A percentile compares a stretch with the other conserved stretches of the same genome.
Conservation (phyloP, 495 filamentous ascomycete genomes). For the Symbiotaphrina buchneri region DNA sequence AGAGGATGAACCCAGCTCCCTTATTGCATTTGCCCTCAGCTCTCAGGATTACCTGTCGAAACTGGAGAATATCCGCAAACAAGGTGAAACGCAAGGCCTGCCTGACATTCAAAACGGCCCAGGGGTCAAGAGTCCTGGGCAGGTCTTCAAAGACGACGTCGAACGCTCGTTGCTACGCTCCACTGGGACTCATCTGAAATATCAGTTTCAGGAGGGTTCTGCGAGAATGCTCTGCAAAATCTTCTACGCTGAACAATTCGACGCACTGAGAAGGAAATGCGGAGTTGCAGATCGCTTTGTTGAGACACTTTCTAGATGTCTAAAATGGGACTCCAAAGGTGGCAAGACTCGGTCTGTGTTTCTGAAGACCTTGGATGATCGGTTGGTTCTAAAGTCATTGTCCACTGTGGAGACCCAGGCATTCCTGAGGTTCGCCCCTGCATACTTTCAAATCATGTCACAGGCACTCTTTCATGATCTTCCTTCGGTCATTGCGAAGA, state of each 20-base stretch:
- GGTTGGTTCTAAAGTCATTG: slow-evolving; percentile 78
- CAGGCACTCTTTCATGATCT: slow-evolving; percentile 91
- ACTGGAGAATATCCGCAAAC: slow-evolving; percentile 44
- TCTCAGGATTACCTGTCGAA: slow-evolving; percentile 70
- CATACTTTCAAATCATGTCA: slow-evolving; percentile 94
- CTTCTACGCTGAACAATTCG: slow-evolving; percentile 94
- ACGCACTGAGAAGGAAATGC: slow-evolving; percentile 79
- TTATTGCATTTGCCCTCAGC: slow-evolving; percentile 80
- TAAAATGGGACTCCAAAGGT: slow-evolving; percentile 96
- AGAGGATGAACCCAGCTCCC: slow-evolving; percentile 90
- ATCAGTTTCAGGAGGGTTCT: slow-evolving; percentile 75
- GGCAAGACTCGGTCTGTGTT: slow-evolving; percentile 98
- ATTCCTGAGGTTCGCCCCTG: slow-evolving; percentile 84
- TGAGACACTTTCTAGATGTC: slow-evolving; percentile 80
- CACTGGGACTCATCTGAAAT: slow-evolving; percentile 81
- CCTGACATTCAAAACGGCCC: slow-evolving; percentile 8
- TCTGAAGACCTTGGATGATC: slow-evolving; percentile 85
- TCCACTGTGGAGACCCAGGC: slow-evolving; percentile 79
- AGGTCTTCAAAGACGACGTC: slow-evolving; percentile 40
- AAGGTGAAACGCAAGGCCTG: slow-evolving; percentile 14
- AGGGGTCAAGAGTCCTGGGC: slow-evolving; percentile 13
- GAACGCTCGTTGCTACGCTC: slow-evolving; percentile 57
- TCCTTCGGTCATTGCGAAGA: slow-evolving; percentile 93
- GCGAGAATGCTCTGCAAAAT: slow-evolving; percentile 95
- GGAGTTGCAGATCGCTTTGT: slow-evolving; percentile 84